Base-by-base conservation (phyloP, 306 rosid genomes). In the Lathyrus tuberosus region DNA sequence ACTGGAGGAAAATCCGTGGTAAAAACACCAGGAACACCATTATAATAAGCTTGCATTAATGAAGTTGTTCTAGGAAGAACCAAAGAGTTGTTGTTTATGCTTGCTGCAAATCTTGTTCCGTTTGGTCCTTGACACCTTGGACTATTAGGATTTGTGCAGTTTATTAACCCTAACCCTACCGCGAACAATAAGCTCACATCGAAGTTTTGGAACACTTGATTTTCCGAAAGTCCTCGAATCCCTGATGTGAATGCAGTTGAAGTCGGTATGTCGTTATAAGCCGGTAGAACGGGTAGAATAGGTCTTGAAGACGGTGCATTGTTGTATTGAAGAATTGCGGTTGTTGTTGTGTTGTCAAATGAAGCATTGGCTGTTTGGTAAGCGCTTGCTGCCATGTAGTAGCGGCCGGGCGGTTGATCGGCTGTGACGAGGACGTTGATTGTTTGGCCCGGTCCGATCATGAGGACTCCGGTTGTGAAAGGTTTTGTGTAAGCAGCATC, bases 91-190 rank as follows among this genome's bases (percentile, higher is more conserved):
- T 94, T 94, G 85, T 91, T 94, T 57, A 94, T 88, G 83, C 97
- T 90, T 2, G 97, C 96, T 0, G 96, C 0, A 10, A 94, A 87
- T 20, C 97, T 97, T n/a, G 99, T 91, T 69, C 96, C 96, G n/a
- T 94, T 94, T 18, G 97, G 99, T 62, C 96, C 97, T 81, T 94
- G 97, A 76, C 99, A 94, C 14, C 95, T 81, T 5, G 96, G 96
- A 79, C 88, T 88, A 59, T 88, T 94, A 9, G 88, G 99, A 41
- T 75, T 80, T 8, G 96, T 84, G 84, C 99, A 94, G 76, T 87
- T 87, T 80, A 76, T 90, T 5, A 94, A 75, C 52, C 98, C 98
- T 54, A 94, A 77, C 7, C 98, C 92, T 9, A 90, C 97, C 3
- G 71, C 54, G 84, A 88, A 87, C 49, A 67, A 51, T 5, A 94